Evolutionary conservation across 1,284 basidiomycete species (phyloP).

Genomic region (Gastroboletus turbinatus): DNA sequence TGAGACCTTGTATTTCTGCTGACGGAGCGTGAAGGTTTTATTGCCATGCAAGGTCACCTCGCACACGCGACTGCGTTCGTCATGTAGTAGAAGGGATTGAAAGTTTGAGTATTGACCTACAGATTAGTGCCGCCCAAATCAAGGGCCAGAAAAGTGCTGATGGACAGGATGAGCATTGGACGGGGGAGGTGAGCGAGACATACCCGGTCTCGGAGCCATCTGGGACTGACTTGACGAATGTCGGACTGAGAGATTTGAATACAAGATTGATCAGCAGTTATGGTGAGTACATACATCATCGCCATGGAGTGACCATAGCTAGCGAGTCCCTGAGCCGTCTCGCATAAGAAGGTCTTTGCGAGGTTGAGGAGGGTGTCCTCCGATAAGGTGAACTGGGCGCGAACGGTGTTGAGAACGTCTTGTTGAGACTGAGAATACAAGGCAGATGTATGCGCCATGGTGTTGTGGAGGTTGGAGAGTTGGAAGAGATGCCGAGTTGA

Average conservation of each 20-base stretch:
- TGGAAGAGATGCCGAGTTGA: not conserved
- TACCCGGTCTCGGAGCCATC: conserved; percentile 90
- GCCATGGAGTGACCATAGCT: conserved; percentile 80
- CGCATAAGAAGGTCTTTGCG: conserved; percentile 76
- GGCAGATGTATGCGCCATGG: conserved; percentile 22
- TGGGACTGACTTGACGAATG: conserved; percentile 88
- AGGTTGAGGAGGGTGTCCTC: conserved; percentile 64
- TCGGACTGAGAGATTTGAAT: conserved; percentile 54
- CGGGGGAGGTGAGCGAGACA: conserved; percentile 33
- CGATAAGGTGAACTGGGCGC: conserved; percentile 68
- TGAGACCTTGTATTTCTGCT: conserved; percentile 94
- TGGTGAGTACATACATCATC: conserved; percentile 67
- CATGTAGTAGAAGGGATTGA: not conserved
- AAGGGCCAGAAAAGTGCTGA: conserved; percentile 84
- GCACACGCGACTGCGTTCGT: conserved; percentile 78
- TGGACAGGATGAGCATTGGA: conserved; percentile 1
- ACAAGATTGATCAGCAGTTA: not conserved
- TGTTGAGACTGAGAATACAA: conserved; percentile 14
- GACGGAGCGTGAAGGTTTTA: conserved; percentile 84
- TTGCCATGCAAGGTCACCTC: conserved; percentile 89
- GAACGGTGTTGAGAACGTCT: conserved; percentile 47
- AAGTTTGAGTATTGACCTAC: conserved; percentile 44
- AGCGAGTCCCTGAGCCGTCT: conserved; percentile 70
- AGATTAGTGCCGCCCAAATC: conserved; percentile 96
- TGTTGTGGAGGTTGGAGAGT: not conserved